phyloP scores from a whole-genome alignment of 441 rosid genomes.

The Jatropha multifida region DNA sequence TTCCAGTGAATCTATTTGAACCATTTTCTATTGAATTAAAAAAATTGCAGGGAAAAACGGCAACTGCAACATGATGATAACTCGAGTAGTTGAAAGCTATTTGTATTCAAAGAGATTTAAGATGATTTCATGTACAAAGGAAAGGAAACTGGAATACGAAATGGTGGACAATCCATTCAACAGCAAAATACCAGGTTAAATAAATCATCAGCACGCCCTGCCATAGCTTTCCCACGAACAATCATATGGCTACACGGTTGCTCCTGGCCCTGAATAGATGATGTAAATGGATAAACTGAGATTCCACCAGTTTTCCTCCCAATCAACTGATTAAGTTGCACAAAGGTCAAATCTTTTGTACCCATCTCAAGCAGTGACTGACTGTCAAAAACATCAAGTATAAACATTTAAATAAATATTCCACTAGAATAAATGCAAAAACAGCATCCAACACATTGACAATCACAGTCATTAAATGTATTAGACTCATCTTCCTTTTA shows the following conservation, averaged over 20 bases:
- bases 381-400: constrained; percentile 40
- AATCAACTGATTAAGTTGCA: constrained; percentile 96
- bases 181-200: constrained; percentile 65
- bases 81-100: constrained; percentile 7
- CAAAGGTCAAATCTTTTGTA: constrained; percentile 84
- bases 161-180: constrained; percentile 3
- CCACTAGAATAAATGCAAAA: background rate
- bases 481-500: background rate
- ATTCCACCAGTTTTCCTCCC: constrained; percentile 99
- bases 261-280: constrained; percentile 69
- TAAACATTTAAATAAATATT: background rate
- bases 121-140: background rate
- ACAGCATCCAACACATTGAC: background rate
- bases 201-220: constrained; percentile 80
- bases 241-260: constrained; percentile 80
- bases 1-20: background rate
- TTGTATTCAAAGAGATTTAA: background rate
- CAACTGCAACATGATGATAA: background rate
- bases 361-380: constrained; percentile 98
- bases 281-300: constrained; percentile 88
- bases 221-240: constrained; percentile 97
- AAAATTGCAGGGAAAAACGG: background rate
- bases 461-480: background rate
- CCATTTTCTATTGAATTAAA: background rate
- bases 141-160: background rate